phyloP scores from a whole-genome alignment of 805 yeast genomes.

The Myxozyma vanderwaltii region DNA sequence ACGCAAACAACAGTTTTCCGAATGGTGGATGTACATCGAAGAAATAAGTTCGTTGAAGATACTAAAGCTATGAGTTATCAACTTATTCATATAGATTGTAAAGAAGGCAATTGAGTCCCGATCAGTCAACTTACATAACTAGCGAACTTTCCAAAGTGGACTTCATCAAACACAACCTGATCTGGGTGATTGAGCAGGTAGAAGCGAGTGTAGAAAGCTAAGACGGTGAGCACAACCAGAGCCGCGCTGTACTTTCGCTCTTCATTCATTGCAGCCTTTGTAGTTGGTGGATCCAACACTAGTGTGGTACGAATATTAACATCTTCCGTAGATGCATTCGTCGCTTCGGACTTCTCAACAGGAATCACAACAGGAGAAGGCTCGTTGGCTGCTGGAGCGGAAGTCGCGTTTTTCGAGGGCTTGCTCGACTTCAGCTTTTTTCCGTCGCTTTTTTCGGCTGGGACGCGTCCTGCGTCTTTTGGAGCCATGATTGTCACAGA shows the following conservation, averaged over 20 bases:
- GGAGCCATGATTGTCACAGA: conserved; percentile 9
- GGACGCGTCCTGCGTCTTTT: neutral
- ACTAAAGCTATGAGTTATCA: conserved; percentile 48
- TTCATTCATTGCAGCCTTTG: conserved; percentile 12
- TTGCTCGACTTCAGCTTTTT: conserved; percentile 7
- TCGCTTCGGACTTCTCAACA: neutral
- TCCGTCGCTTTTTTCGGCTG: conserved; percentile 8
- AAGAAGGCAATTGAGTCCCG: neutral
- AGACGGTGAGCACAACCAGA: conserved; percentile 64
- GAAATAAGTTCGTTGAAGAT: conserved; percentile 85
- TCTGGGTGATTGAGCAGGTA: conserved; percentile 70
- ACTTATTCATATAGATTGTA: neutral
- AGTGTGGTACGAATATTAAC: conserved; percentile 5
- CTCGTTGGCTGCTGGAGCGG: neutral
- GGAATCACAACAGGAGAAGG: neutral
- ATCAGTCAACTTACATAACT: conserved; percentile 35
- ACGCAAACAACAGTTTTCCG: conserved; percentile 89
- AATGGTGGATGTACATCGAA: conserved; percentile 98
- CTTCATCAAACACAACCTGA: conserved; percentile 65
- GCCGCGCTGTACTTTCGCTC: conserved; percentile 48
- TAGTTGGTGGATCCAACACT: conserved; percentile 16
- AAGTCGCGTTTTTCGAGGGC: neutral
- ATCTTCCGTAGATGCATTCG: neutral
- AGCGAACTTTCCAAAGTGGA: conserved; percentile 55
- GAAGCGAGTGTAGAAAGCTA: conserved; percentile 74